phyloP scores from a whole-genome alignment of 805 yeast species.

The Komagataella pastoris region DNA sequence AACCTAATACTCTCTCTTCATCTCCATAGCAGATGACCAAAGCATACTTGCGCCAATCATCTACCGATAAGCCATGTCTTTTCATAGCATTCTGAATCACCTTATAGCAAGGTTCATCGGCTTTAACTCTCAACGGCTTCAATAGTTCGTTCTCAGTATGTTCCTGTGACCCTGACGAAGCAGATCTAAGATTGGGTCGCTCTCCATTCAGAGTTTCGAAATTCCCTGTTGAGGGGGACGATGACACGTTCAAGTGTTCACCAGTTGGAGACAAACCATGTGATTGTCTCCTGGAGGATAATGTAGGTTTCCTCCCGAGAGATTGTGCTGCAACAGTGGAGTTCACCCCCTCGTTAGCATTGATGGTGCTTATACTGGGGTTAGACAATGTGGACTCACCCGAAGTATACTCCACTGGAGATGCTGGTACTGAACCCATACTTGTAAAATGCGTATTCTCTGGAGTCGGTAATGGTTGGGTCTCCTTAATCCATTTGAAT shows the following conservation, averaged over 20 bases:
- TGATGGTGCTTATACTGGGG: background rate
- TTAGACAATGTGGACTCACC: slow-evolving; percentile 1
- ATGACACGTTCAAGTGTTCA: background rate
- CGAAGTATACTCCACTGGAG: background rate
- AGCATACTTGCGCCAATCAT: slow-evolving; percentile 83
- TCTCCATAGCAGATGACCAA: slow-evolving; percentile 85
- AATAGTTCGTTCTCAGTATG: slow-evolving; percentile 41
- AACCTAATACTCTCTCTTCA: slow-evolving; percentile 68
- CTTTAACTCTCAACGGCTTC: slow-evolving; percentile 72
- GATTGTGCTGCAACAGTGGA: background rate
- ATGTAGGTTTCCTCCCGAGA: background rate
- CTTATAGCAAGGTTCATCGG: slow-evolving; percentile 84
- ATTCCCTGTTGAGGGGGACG: background rate
- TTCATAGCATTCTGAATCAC: slow-evolving; percentile 82
- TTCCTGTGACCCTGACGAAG: slow-evolving; percentile 2
- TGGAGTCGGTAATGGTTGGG: slow-evolving; percentile 58
- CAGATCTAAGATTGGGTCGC: slow-evolving; percentile 4
- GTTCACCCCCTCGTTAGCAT: background rate
- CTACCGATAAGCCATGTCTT: slow-evolving; percentile 62
- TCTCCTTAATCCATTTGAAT: slow-evolving; percentile 46
- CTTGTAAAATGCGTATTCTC: slow-evolving; percentile 16
- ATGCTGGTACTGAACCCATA: background rate
- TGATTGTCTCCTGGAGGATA: slow-evolving; percentile 3
- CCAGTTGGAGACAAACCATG: slow-evolving; percentile 3
- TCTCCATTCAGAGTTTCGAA: slow-evolving; percentile 1